phyloP scores from a whole-genome alignment of 371 early-diverging fungal genomes.

The Lichtheimia ornata region DNA sequence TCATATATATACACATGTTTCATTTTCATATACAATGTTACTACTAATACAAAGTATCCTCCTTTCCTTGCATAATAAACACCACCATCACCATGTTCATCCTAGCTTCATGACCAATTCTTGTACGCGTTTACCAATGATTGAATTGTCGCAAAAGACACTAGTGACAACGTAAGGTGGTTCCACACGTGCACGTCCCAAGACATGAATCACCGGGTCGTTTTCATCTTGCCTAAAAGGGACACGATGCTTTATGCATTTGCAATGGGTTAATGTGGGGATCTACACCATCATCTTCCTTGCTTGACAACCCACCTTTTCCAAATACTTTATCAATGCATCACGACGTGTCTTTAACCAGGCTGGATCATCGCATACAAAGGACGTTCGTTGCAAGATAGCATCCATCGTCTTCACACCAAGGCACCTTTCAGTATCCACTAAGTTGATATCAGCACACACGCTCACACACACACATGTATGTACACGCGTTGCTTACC shows the following conservation, averaged over 20 bases:
- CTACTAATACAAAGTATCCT: neutral
- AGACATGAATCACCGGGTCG: constrained; percentile 53
- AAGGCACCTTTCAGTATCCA: neutral
- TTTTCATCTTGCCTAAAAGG: constrained; percentile 39
- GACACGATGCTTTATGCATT: constrained; percentile 42
- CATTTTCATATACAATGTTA: neutral
- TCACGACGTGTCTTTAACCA: constrained; percentile 13
- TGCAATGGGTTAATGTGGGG: neutral
- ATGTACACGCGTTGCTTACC: neutral
- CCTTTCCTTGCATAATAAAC: neutral
- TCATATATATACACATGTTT: neutral
- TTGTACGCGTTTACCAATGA: constrained; percentile 57
- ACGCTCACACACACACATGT: too few species aligned
- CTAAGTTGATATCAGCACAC: constrained; percentile 3
- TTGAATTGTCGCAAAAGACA: constrained; percentile 48
- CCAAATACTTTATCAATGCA: constrained; percentile 16
- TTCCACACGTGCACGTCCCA: constrained; percentile 56
- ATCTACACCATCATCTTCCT: too few species aligned
- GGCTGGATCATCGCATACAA: neutral
- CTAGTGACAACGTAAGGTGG: constrained; percentile 57
- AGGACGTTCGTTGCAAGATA: neutral
- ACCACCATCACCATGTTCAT: neutral
- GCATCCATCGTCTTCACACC: constrained; percentile 8
- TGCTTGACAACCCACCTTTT: constrained; percentile 18
- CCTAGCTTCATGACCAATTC: constrained; percentile 43